A percentile compares a stretch with the other conserved stretches of the same genome.
phyloP scores from a whole-genome alignment of 2,329 filamentous ascomycete species.

The Xylariomycetidae sp. region DNA sequence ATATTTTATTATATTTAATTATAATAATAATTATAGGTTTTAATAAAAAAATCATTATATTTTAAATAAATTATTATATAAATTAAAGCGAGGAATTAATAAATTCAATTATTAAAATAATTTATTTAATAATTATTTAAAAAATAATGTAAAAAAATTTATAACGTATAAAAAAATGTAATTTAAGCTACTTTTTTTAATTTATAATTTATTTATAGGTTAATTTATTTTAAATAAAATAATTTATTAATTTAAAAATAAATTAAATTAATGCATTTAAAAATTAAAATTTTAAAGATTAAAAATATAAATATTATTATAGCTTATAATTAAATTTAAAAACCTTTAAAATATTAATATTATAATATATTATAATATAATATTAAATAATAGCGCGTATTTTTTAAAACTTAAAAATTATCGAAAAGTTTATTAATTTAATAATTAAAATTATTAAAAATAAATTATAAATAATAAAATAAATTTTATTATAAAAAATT shows the following conservation, averaged over 20 bases:
- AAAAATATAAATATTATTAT: slow-evolving; percentile 1
- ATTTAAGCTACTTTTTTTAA: slow-evolving; percentile 2
- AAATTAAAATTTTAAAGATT: slow-evolving; percentile 1
- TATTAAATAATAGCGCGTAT: slow-evolving; percentile 1
- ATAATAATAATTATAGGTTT: slow-evolving; percentile 2
- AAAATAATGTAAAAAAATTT: slow-evolving; percentile 2
- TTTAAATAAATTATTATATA: too few species aligned
- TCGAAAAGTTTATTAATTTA: slow-evolving; percentile 1
- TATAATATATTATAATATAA: slow-evolving; percentile 2
- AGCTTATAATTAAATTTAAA: slow-evolving; percentile 4
- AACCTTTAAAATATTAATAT: too few species aligned
- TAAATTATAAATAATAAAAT: slow-evolving; percentile 2
- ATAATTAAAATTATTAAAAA: slow-evolving; percentile 4
- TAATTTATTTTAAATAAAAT: slow-evolving; percentile 1
- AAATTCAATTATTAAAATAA: slow-evolving; percentile 3
- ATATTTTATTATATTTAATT: slow-evolving; percentile 5
- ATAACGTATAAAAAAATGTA: slow-evolving; percentile 2
- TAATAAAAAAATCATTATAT: slow-evolving; percentile 6
- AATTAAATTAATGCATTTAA: slow-evolving; percentile 2
- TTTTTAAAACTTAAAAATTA: slow-evolving; percentile 1
- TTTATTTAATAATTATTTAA: slow-evolving; percentile 1
- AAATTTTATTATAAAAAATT: slow-evolving; percentile 3
- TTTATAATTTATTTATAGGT: slow-evolving; percentile 2
- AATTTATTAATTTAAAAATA: too few species aligned
- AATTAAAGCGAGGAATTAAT: too few species aligned